A percentile compares a stretch with the other conserved stretches of the same genome.
Evolutionary conservation across 2,329 filamentous ascomycete species (phyloP).

Genomic region (Fusarium stilboides): DNA sequence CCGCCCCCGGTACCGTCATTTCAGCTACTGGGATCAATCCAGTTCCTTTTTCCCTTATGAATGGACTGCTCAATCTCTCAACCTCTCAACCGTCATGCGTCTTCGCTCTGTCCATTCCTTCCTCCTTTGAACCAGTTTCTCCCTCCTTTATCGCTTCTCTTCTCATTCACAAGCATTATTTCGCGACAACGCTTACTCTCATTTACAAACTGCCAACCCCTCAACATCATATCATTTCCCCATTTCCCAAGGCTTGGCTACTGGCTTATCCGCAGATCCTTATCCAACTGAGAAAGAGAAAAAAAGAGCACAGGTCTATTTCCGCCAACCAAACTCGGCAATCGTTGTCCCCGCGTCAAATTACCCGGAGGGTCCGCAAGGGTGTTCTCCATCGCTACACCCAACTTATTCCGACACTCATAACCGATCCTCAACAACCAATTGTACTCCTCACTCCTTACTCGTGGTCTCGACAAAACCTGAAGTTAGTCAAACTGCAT

Average conservation of each 20-base stretch:
- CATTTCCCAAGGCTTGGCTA: conserved; percentile 35
- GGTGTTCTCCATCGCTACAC: conserved; percentile 29
- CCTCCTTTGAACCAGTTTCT: conserved; percentile 9
- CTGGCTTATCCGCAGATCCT: conserved; percentile 40
- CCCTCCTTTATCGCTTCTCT: conserved; percentile 19
- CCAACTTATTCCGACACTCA: conserved; percentile 38
- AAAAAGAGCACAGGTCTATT: conserved; percentile 25
- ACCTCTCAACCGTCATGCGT: conserved; percentile 37
- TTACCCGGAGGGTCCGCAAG: conserved; percentile 40
- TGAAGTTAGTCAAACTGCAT: conserved; percentile 26
- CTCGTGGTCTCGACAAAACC: conserved; percentile 43
- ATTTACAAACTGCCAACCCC: conserved; percentile 16
- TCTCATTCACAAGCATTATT: background rate
- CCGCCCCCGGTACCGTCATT: conserved; percentile 41
- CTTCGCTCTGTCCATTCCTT: conserved; percentile 33
- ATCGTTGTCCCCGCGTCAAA: conserved; percentile 45
- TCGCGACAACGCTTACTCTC: conserved; percentile 16
- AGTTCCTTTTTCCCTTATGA: conserved; percentile 30
- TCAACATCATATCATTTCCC: conserved; percentile 24
- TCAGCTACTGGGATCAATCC: conserved; percentile 34
- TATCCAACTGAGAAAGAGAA: conserved; percentile 32
- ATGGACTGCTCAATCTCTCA: conserved; percentile 29
- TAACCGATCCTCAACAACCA: conserved; percentile 39
- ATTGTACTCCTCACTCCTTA: conserved; percentile 43
- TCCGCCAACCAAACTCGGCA: conserved; percentile 45